A percentile compares a stretch with the other conserved stretches of the same genome.
phyloP scores from a whole-genome alignment of 2,329 filamentous ascomycete genomes.

The Botrytis fragariae region DNA sequence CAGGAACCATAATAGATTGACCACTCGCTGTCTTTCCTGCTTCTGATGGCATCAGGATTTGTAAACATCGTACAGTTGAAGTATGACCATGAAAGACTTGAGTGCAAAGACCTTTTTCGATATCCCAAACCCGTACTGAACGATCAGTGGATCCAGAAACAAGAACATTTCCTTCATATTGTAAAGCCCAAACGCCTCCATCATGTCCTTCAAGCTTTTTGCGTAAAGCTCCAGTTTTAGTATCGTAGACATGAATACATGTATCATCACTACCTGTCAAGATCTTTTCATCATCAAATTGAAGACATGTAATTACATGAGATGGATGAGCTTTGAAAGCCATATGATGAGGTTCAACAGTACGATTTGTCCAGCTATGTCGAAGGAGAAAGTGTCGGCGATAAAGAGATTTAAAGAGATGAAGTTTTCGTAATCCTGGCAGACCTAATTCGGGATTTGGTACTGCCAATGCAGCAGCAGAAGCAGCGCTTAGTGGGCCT shows the following conservation, averaged over 20 bases:
- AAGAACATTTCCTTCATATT: slow-evolving; percentile 91
- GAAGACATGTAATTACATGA: slow-evolving; percentile 95
- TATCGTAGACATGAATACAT: slow-evolving; percentile 96
- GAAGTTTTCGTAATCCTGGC: slow-evolving; percentile 74
- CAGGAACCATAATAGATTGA: slow-evolving; percentile 80
- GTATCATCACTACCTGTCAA: slow-evolving; percentile 97
- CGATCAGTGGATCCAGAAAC: slow-evolving; percentile 96
- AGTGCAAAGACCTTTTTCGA: slow-evolving; percentile 85
- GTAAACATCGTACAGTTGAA: slow-evolving; percentile 91
- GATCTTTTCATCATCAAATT: slow-evolving; percentile 98
- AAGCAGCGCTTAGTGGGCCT: slow-evolving; percentile 83
- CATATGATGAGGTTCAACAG: slow-evolving; percentile 82
- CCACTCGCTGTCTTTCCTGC: slow-evolving; percentile 70
- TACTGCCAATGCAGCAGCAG: slow-evolving; percentile 76
- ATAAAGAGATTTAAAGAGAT: slow-evolving; percentile 95
- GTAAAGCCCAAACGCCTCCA: slow-evolving; percentile 94
- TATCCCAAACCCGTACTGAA: slow-evolving; percentile 99
- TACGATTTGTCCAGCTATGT: slow-evolving; percentile 86
- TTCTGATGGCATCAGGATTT: slow-evolving; percentile 80
- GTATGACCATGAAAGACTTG: slow-evolving; percentile 98
- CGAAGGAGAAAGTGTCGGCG: slow-evolving; percentile 88
- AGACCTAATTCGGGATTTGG: slow-evolving; percentile 80
- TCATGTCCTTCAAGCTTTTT: slow-evolving; percentile 89
- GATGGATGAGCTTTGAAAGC: slow-evolving; percentile 95
- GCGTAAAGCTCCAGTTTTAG: slow-evolving; percentile 82